Evolutionary conservation across 2,329 filamentous ascomycete genomes (phyloP).

Genomic region (Colletotrichum navitas): DNA sequence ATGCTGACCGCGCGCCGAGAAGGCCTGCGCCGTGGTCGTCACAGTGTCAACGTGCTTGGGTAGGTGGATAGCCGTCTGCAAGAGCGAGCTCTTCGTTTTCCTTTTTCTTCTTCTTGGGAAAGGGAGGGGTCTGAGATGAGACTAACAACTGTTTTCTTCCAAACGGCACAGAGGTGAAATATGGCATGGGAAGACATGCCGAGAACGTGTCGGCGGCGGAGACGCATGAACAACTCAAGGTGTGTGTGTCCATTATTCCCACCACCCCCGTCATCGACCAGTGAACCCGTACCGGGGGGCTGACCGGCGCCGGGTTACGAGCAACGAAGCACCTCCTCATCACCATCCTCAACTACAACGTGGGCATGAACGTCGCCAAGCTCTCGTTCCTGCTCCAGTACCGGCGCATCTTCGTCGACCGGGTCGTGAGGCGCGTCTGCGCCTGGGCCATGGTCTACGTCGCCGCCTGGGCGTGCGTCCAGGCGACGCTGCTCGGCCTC

Average conservation of each 20-base stretch:
- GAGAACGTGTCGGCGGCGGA: conserved; percentile 43
- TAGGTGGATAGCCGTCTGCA: neutral
- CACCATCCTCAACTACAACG: conserved; percentile 48
- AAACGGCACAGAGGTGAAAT: conserved; percentile 43
- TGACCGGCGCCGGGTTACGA: neutral
- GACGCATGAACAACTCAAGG: conserved; percentile 44
- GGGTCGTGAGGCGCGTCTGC: conserved; percentile 45
- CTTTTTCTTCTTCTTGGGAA: neutral
- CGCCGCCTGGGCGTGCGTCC: conserved; percentile 46
- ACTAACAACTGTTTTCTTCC: neutral
- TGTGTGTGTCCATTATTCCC: conserved; percentile 6
- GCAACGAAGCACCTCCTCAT: conserved; percentile 45
- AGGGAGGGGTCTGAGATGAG: neutral
- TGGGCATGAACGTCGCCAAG: conserved; percentile 50
- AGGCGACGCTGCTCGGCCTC: conserved; percentile 46
- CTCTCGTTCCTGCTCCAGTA: conserved; percentile 51
- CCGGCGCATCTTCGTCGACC: conserved; percentile 49
- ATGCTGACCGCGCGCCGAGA: conserved; percentile 13
- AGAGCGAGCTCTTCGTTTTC: neutral
- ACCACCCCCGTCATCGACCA: neutral
- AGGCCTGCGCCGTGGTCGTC: conserved; percentile 44
- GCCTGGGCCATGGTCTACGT: conserved; percentile 48
- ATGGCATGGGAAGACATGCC: conserved; percentile 47
- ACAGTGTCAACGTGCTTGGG: conserved; percentile 33
- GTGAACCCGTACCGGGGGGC: neutral